Percentiles rank a stretch among this genome's conserved stretches.
These are phyloP conservation scores for Penicillium occitanis DNA, from an alignment of 2,329 filamentous ascomycete species.

Conservation along the genomic window DNA sequence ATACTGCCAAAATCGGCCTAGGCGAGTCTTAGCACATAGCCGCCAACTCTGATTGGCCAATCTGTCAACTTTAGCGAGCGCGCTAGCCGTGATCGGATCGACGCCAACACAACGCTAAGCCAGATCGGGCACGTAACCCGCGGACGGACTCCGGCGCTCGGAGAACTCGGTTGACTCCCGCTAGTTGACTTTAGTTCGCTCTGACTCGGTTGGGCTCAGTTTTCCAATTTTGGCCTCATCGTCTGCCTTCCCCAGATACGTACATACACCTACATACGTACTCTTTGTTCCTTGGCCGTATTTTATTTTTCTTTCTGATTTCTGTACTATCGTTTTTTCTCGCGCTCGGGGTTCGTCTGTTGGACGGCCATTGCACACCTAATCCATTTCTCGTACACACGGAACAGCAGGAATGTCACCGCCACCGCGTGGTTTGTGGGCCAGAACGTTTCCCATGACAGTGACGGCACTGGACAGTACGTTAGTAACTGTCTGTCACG, in stretches of 20 bases:
- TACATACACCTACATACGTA: background rate
- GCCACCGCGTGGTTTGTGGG: conserved; percentile 12
- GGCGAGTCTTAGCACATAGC: background rate
- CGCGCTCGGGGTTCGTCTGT: background rate
- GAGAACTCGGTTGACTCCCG: conserved; percentile 10
- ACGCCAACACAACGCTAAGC: background rate
- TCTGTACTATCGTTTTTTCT: background rate
- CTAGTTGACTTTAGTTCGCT: background rate
- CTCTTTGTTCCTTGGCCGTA: background rate
- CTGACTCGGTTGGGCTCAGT: background rate
- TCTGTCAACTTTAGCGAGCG: background rate
- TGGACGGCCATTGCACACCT: background rate
- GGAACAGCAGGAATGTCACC: background rate
- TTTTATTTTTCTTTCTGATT: background rate
- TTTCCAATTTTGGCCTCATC: conserved; percentile 6
- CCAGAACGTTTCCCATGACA: background rate
- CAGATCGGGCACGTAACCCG: background rate
- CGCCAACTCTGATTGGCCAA: background rate
- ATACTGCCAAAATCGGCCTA: background rate
- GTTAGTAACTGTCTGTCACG: background rate
- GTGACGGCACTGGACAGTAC: background rate
- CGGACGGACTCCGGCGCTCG: background rate
- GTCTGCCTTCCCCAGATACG: background rate
- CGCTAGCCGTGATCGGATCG: conserved; percentile 1
- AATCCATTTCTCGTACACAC: background rate